phyloP scores from a whole-genome alignment of 73 alveolate species.

The Tetrahymena thermophila region DNA sequence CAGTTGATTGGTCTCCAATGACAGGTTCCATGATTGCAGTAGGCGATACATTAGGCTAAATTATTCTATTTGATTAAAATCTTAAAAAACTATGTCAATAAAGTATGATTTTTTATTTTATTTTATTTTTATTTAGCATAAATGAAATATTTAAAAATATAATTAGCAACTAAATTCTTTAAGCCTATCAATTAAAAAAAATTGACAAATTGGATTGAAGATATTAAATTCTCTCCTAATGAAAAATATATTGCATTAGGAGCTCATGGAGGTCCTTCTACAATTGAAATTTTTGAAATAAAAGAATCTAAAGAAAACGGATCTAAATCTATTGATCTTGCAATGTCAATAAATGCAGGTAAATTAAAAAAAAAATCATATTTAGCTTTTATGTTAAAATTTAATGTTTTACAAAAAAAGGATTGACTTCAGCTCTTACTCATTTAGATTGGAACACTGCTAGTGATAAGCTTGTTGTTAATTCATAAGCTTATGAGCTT shows the following conservation, averaged over 20 bases:
- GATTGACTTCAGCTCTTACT: constrained; percentile 78
- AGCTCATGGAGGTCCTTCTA: constrained; percentile 87
- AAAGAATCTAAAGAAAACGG: not conserved
- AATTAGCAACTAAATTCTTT: constrained; percentile 57
- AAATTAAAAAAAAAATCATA: not conserved
- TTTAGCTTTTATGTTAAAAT: constrained; percentile 45
- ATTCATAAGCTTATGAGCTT: constrained; percentile 91
- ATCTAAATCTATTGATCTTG: not conserved
- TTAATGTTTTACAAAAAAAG: constrained; percentile 55
- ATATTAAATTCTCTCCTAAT: constrained; percentile 89
- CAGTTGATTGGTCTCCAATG: constrained; percentile 87
- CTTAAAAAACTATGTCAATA: not conserved
- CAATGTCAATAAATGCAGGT: not conserved
- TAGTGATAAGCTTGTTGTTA: constrained; percentile 65
- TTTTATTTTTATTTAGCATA: not conserved
- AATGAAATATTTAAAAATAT: constrained; percentile 53
- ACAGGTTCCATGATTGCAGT: constrained; percentile 42
- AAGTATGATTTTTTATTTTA: not conserved
- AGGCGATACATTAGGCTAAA: constrained; percentile 76
- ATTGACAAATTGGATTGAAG: constrained; percentile 74
- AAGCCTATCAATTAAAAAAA: constrained; percentile 28
- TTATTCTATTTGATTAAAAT: constrained; percentile 48
- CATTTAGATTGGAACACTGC: constrained; percentile 95
- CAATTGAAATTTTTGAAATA: constrained; percentile 74
- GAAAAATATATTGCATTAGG: constrained; percentile 81